Base-by-base conservation (phyloP, 2,329 filamentous ascomycete species). In the Sclerotinia borealis region DNA sequence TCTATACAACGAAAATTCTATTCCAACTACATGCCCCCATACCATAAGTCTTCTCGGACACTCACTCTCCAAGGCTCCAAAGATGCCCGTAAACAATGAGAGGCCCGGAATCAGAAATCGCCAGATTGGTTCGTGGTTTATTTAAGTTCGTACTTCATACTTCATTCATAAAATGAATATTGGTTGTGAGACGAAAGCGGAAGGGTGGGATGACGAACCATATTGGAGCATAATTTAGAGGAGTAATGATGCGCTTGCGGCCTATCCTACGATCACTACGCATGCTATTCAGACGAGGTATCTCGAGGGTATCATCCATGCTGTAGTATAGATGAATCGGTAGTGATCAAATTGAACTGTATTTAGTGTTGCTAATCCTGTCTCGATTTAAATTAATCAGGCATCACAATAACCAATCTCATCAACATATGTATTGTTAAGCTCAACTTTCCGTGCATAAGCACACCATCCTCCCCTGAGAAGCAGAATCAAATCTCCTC, bases 221-320 rank as follows among this genome's bases (percentile, higher is more conserved):
- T 48, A 7, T 54, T 59, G 56, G 37, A 48, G n/a, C 61, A 64
- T 64, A 37, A 60, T 29, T 29, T 60, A 19, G 56, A 41, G 49
- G 15, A 64, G 62, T 34, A 64, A 61, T 45, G 60, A 45, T 60
- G 62, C 55, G 37, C 59, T 34, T 27, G 17, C 29, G 13, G 48
- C 47, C 19, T 64, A 52, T 36, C 62, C 62, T 13, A 45, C 62
- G 1, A 39, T 64, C n/a, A n/a, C n/a, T 15, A 36, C 47, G 36
- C 55, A 61, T 37, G 62, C 56, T 11, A 36, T 60, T 17, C 19
- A 45, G 29, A 25, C 31, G 27, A 48, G 55, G 22, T 52, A 52
- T 52, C 19, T 52, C n/a, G 49, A 52, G 15, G 19, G 31, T 22
- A 37, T 52, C 36, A 31, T 22, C 19, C 29, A 27, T 52, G 17